These are phyloP conservation scores for Fusarium devonianum DNA, from an alignment of 2,329 filamentous ascomycete species.

Conservation along the genomic window DNA sequence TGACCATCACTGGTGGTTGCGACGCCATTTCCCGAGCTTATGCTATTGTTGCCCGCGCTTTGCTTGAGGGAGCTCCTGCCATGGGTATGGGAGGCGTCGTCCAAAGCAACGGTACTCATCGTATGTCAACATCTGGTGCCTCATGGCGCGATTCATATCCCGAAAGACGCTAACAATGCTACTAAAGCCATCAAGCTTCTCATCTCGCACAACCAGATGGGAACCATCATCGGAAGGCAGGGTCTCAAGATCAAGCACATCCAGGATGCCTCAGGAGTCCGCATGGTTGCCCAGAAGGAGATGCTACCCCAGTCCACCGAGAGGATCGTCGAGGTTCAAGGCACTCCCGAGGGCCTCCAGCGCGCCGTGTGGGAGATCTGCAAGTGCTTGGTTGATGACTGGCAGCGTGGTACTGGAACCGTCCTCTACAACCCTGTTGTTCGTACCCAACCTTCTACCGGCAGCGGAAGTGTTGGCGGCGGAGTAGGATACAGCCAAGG, in stretches of 20 bases:
- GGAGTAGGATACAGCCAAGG: conserved; percentile 49
- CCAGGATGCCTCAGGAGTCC: conserved; percentile 93
- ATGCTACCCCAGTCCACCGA: conserved; percentile 99
- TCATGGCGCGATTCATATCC: neutral
- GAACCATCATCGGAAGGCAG: conserved; percentile 96
- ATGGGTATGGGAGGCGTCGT: conserved; percentile 96
- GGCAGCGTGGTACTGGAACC: conserved; percentile 95
- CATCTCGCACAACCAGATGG: conserved; percentile 99
- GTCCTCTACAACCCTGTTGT: conserved; percentile 97
- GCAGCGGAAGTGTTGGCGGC: conserved; percentile 54
- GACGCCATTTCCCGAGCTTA: conserved; percentile 92
- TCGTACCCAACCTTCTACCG: conserved; percentile 73
- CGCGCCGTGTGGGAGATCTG: conserved; percentile 98
- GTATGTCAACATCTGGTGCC: conserved; percentile 57
- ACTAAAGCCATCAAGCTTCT: conserved; percentile 88
- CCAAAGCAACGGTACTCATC: conserved; percentile 88
- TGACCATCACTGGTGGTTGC: conserved; percentile 92
- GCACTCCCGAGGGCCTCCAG: conserved; percentile 92
- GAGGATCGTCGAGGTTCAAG: conserved; percentile 95
- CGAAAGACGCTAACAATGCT: conserved; percentile 20
- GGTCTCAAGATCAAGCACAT: conserved; percentile 99
- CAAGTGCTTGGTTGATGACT: conserved; percentile 97
- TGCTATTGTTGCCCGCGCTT: conserved; percentile 86
- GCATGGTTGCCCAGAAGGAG: conserved; percentile 99
- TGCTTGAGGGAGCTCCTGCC: conserved; percentile 91